Evolutionary conservation across 169 alveolate genomes (phyloP).

Genomic region (Prorocentrum cordatum): DNA sequence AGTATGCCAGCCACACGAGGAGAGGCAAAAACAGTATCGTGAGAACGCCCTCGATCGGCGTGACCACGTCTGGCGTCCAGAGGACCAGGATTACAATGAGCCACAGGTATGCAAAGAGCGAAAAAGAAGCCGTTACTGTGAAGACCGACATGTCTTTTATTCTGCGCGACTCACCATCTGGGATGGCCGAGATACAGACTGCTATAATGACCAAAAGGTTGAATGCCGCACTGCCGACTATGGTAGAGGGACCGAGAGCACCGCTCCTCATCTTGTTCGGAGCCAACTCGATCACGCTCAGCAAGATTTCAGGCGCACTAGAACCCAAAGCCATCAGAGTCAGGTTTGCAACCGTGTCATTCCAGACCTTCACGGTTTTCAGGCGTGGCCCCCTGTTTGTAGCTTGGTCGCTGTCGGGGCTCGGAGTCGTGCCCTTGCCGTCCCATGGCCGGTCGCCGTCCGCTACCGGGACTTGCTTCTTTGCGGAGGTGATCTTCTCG

Average conservation of each 20-base stretch:
- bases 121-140: background rate
- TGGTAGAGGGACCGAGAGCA: conserved; percentile 50
- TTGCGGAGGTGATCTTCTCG: background rate
- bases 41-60: background rate
- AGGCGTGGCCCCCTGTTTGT: background rate
- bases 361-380: conserved; percentile 72
- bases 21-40: background rate
- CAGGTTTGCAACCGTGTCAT: conserved; percentile 74
- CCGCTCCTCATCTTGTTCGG: conserved; percentile 14
- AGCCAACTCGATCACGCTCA: conserved; percentile 68
- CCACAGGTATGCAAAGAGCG: conserved; percentile 9
- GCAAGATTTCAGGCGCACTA: conserved; percentile 76
- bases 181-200: conserved; percentile 54
- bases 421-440: background rate
- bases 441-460: background rate
- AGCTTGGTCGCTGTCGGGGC: background rate
- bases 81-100: background rate
- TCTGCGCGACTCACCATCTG: conserved; percentile 30
- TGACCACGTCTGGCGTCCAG: background rate
- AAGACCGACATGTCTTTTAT: conserved; percentile 36
- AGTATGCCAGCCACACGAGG: background rate
- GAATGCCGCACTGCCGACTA: conserved; percentile 65
- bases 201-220: conserved; percentile 40
- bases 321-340: conserved; percentile 77
- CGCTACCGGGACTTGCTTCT: background rate